These are phyloP conservation scores for Saussurea involucrata DNA, from an alignment of 129 eudicot species.

Conservation along the genomic window DNA sequence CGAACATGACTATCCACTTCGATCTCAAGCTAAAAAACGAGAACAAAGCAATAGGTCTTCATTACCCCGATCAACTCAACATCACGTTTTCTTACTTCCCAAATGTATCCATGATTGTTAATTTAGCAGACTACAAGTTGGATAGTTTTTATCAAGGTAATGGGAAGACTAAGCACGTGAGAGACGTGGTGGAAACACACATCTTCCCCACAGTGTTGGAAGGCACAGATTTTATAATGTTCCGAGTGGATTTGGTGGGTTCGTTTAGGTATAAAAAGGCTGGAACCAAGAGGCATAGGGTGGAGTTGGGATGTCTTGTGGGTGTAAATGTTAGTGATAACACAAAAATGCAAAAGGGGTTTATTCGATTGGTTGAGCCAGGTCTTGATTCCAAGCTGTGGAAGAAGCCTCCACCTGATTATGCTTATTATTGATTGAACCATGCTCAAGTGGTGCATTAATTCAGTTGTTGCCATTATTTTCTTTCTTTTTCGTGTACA, in stretches of 20 bases:
- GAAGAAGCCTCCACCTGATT: background rate
- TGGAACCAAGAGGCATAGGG: conserved; percentile 15
- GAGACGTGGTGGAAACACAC: conserved; percentile 18
- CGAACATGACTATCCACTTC: conserved; percentile 11
- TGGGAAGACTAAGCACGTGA: conserved; percentile 23
- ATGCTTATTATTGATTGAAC: background rate
- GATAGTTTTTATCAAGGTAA: conserved; percentile 30
- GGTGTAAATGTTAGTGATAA: background rate
- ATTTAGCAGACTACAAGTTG: conserved; percentile 10
- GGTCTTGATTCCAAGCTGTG: background rate
- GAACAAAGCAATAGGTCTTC: conserved; percentile 20
- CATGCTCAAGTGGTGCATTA: background rate
- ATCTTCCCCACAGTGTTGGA: conserved; percentile 6
- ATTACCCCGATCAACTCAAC: conserved; percentile 21
- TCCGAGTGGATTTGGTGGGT: conserved; percentile 28
- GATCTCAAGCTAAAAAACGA: conserved; percentile 17
- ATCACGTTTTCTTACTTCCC: conserved; percentile 31
- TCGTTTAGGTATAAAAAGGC: conserved; percentile 14
- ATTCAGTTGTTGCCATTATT: background rate
- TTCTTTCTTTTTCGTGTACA: background rate
- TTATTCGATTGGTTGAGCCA: background rate
- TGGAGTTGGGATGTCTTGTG: conserved; percentile 24
- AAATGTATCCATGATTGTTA: conserved; percentile 23
- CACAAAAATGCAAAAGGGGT: background rate
- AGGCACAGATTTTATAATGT: conserved; percentile 19